A percentile compares a stretch with the other conserved stretches of the same genome.
Evolutionary conservation across 2,329 filamentous ascomycete genomes (phyloP).

Genomic region (Akanthomyces dipterigenus): DNA sequence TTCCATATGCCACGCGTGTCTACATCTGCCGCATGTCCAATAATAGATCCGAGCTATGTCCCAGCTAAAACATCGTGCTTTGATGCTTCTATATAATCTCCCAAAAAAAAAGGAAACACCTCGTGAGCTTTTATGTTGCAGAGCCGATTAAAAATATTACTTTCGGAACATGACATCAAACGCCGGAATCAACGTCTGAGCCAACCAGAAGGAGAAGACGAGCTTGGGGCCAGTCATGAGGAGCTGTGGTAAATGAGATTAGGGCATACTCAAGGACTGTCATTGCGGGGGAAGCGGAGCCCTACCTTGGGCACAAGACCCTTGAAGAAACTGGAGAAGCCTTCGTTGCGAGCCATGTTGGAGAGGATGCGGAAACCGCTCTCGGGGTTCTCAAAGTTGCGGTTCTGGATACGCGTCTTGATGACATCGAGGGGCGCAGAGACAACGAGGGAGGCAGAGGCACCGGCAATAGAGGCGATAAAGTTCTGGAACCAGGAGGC

Average conservation of each 20-base stretch:
- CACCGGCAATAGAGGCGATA: constrained; percentile 88
- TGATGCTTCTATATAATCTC: constrained; percentile 1
- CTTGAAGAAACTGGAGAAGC: constrained; percentile 88
- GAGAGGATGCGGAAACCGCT: constrained; percentile 84
- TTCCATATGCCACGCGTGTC: constrained; percentile 9
- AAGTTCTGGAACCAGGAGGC: constrained; percentile 96
- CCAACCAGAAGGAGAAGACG: constrained; percentile 99
- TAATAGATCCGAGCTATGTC: neutral
- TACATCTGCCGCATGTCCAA: constrained; percentile 8
- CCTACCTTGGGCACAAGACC: constrained; percentile 81
- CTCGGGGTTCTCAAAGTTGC: constrained; percentile 97
- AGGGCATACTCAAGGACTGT: constrained; percentile 15
- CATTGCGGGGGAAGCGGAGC: neutral
- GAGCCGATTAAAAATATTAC: constrained; percentile 18
- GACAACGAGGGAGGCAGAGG: constrained; percentile 88
- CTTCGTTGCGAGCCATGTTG: constrained; percentile 92
- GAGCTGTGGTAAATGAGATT: constrained; percentile 43
- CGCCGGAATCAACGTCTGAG: constrained; percentile 92
- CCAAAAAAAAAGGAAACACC: constrained; percentile 1
- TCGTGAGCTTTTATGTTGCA: neutral
- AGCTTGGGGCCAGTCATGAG: constrained; percentile 99
- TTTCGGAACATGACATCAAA: constrained; percentile 55
- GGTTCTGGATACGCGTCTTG: constrained; percentile 97
- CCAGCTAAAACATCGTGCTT: constrained; percentile 1
- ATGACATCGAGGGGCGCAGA: constrained; percentile 96